phyloP scores from a whole-genome alignment of 2,329 filamentous ascomycete genomes.

The Ampelomyces quisqualis region DNA sequence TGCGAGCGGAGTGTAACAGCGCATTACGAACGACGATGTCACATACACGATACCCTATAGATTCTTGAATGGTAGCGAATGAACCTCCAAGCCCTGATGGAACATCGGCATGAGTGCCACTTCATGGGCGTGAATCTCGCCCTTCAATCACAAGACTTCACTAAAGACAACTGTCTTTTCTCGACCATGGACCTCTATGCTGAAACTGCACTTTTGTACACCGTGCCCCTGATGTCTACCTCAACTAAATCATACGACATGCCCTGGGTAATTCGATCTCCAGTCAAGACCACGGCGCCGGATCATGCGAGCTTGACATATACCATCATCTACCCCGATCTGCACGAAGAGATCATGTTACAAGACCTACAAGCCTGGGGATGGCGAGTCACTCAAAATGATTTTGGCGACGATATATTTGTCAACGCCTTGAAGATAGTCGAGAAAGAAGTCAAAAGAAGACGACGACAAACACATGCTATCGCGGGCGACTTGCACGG shows the following conservation, averaged over 20 bases:
- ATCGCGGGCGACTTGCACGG: slow-evolving; percentile 1
- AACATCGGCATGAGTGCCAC: background rate
- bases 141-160: background rate
- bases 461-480: slow-evolving; percentile 2
- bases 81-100: background rate
- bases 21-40: background rate
- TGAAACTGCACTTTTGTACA: no score
- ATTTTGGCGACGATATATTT: slow-evolving; percentile 2
- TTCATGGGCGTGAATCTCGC: no score
- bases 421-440: background rate
- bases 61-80: no score
- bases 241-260: slow-evolving; percentile 3
- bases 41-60: no score
- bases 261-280: slow-evolving; percentile 7
- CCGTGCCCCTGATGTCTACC: no score
- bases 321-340: background rate
- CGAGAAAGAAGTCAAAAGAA: background rate
- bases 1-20: no score
- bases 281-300: background rate
- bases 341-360: background rate
- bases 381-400: slow-evolving; percentile 6
- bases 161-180: no score
- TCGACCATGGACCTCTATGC: no score
- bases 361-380: slow-evolving; percentile 6
- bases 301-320: background rate